These are phyloP conservation scores for Gillenia trifoliata DNA, from an alignment of 306 rosid genomes.

Conservation along the genomic window DNA sequence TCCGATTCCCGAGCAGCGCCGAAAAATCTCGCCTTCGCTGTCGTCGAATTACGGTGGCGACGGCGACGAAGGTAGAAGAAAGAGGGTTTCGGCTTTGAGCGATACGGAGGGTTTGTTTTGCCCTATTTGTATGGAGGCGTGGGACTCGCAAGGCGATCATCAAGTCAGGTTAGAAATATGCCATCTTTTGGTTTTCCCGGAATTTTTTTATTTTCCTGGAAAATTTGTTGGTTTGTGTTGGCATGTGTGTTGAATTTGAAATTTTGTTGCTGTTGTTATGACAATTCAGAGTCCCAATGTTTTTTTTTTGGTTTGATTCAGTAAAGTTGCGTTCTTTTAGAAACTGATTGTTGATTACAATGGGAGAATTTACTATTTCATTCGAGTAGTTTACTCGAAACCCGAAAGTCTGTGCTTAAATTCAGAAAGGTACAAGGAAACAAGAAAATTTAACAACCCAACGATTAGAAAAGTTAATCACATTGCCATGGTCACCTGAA, in stretches of 20 bases:
- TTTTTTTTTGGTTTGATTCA: background rate
- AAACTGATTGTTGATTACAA: background rate
- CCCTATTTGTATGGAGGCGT: constrained; percentile 2
- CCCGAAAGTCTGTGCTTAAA: background rate
- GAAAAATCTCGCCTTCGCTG: background rate
- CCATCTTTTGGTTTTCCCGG: background rate
- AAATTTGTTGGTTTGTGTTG: background rate
- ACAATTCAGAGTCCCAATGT: background rate
- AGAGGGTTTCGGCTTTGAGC: background rate
- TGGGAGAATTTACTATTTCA: background rate
- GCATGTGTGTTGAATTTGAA: background rate
- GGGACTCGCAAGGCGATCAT: background rate
- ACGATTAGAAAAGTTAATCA: background rate
- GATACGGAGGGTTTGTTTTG: background rate
- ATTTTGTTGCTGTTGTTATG: background rate
- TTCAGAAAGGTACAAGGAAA: background rate
- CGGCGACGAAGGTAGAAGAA: background rate
- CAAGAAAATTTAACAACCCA: background rate
- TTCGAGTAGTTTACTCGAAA: background rate
- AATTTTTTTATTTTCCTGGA: background rate
- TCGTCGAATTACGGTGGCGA: background rate
- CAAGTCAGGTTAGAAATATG: constrained; percentile 4
- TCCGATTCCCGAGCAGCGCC: background rate
- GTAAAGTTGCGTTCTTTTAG: background rate
- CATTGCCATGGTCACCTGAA: background rate